Evolutionary conservation across 1,284 basidiomycete genomes (phyloP).

Genomic region (Amylostereum areolatum): DNA sequence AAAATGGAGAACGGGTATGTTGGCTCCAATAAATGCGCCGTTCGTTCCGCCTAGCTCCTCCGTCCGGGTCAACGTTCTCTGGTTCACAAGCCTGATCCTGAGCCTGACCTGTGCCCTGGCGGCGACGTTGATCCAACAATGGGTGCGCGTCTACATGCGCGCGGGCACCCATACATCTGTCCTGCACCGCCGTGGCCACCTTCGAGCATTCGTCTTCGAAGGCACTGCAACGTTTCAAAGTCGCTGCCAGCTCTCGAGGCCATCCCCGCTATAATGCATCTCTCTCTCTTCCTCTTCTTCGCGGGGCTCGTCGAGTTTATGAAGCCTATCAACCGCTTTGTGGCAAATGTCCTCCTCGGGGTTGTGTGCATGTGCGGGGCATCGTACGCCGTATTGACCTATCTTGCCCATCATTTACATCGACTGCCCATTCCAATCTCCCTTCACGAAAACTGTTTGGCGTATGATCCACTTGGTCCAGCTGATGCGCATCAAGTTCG

Average conservation of each 20-base stretch:
- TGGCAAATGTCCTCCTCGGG: not conserved
- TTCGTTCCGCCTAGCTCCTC: not conserved
- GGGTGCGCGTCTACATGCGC: not conserved
- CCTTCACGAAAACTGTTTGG: not conserved
- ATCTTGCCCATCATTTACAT: not conserved
- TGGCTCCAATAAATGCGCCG: not conserved
- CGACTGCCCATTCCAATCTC: not conserved
- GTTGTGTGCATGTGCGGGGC: not conserved
- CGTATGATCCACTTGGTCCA: not conserved
- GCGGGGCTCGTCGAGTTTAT: not conserved
- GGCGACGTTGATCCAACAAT: not conserved
- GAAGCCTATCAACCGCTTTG: not conserved
- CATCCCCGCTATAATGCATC: not conserved
- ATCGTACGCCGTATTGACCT: not conserved
- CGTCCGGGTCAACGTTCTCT: constrained; percentile 1
- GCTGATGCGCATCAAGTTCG: not conserved
- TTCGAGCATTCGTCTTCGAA: not conserved
- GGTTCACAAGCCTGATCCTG: not conserved
- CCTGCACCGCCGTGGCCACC: not conserved
- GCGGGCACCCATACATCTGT: not conserved
- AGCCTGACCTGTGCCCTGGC: not conserved
- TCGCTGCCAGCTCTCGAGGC: not conserved
- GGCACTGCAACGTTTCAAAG: not conserved
- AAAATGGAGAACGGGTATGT: not conserved
- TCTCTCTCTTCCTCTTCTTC: not conserved